Percentiles rank a stretch among this genome's conserved stretches.
These are phyloP conservation scores for Wickerhamomyces queroliae DNA, from an alignment of 805 yeast species.

Conservation along the genomic window DNA sequence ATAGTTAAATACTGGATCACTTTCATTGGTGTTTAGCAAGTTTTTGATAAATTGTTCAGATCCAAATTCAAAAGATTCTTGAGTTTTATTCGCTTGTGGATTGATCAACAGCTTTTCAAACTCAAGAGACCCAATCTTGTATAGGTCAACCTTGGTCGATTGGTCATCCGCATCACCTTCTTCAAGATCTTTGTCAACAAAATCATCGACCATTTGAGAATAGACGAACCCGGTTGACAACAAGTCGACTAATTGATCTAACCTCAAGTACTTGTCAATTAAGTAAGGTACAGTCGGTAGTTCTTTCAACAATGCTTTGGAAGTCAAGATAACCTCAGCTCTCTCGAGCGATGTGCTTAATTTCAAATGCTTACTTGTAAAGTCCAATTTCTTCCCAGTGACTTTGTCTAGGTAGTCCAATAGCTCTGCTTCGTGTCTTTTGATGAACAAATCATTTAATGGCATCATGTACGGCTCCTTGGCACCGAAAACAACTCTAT, in stretches of 20 bases:
- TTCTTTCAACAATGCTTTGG: constrained; percentile 47
- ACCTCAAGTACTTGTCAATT: constrained; percentile 58
- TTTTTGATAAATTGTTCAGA: constrained; percentile 54
- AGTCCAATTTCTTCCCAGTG: constrained; percentile 65
- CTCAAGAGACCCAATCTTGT: constrained; percentile 26
- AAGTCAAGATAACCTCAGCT: constrained; percentile 46
- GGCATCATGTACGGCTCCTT: constrained; percentile 77
- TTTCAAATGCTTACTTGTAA: constrained; percentile 50
- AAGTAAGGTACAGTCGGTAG: constrained; percentile 64
- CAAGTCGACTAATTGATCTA: constrained; percentile 51
- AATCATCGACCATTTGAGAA: constrained; percentile 15
- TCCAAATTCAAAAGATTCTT: constrained; percentile 47
- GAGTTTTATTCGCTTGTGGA: constrained; percentile 14
- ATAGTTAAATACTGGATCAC: constrained; percentile 17
- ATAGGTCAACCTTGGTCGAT: constrained; percentile 10
- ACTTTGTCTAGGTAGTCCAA: constrained; percentile 66
- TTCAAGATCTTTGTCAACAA: constrained; percentile 8
- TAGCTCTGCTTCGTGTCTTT: constrained; percentile 49
- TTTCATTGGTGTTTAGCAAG: constrained; percentile 23
- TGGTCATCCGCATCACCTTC: constrained; percentile 1
- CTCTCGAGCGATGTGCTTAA: constrained; percentile 51
- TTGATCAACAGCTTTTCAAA: constrained; percentile 28
- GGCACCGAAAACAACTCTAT: constrained; percentile 64
- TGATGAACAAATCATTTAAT: constrained; percentile 61
- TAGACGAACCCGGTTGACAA: constrained; percentile 22